Base-by-base conservation (phyloP, 345 rosid species). In the Dipteronia dyeriana region DNA sequence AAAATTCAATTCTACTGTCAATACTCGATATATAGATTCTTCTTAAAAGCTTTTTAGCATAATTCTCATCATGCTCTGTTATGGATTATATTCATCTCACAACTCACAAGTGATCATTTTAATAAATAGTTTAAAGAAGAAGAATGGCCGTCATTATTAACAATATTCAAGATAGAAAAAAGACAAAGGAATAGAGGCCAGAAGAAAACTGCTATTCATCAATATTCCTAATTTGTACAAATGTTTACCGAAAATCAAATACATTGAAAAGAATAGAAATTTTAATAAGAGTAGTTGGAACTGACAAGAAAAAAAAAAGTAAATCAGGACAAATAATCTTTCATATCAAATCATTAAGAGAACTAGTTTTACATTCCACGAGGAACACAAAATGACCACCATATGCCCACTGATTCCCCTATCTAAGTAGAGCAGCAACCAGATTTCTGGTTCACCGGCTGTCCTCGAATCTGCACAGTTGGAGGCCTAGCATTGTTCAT, bases 391-490 rank as follows among this genome's bases (percentile, higher is more conserved):
- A 69, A 74, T 56, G 64, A 57, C 64, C 68, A 31, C 77, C 43
- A 66, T 69, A 63, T 67, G 54, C 73, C 71, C 22, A 75, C 54
- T 68, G 16, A 74, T 74, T 76, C 17, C 39, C 49, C 61, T 41
- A 70, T 71, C 80, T 79, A 93, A 81, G 97, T 88, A 34, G 98
- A 93, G 90, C 99, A 92, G 89, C 99, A 93, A 62, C 99, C 96
- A 5, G 91, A 76, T 77, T 95, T 95, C 85, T 95, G 98, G 90
- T 88, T 92, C 16, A 95, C 94, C 7, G 97, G 96, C 83, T 93
- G 97, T 70, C 99, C 99, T 51, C 96, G 90, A 65, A 95, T 91
- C 87, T 93, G 95, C 79, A 95, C 99, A 0, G 97, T 93, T 34
- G 98, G 91, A 53, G 96, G 98, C 82, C 94, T 90, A 3, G 96